Base-by-base conservation (phyloP, 2,329 filamentous ascomycete species). In the Alternaria novae-zelandiae region DNA sequence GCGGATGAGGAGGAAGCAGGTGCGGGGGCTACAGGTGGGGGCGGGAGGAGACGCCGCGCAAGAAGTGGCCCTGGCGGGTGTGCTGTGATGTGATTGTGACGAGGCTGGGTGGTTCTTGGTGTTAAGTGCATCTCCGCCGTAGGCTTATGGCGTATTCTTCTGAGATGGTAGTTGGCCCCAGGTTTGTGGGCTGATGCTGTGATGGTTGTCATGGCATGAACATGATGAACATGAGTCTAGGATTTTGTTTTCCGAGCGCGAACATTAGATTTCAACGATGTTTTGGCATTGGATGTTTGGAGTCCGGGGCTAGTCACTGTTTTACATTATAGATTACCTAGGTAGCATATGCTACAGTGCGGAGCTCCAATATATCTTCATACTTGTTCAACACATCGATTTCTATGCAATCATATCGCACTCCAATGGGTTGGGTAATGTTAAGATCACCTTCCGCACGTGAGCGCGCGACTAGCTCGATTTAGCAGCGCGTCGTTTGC, bases 1-100 rank as follows among this genome's bases (percentile, higher is more conserved):
- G 89, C 91, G 50, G 89, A 93, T 70, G 94, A 97, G 77, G 91
- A 94, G 68, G 92, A 92, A 47, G 90, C 87, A 11, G 80, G 79
- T 44, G 76, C 65, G 3, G 70, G 67, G 15, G 70, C 65, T 15
- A 69, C 74, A 9, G 77, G 79, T 2, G 82, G 81, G 53, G 73
- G 78, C 26, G 82, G 83, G 8, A 74, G 83, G 32, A 74, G 83
- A 47, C 66, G 83, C 44, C 79, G 83, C 49, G 83, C 83, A 9
- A 78, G 83, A 61, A 85, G 83, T 74, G 83, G 79, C 12, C 80
- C 80, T 50, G 78, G 83, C 26, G 82, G 82, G 23, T 85, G 83
- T 67, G 66, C 74, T 47, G 79, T 85, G 41, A 85, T 85, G 83
- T 85, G 78, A 83, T 23, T 17, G 23, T 59, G 30, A 32, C 7